These are phyloP conservation scores for Colletotrichum echinochloae DNA, from an alignment of 2,329 filamentous ascomycete genomes.

Conservation along the genomic window DNA sequence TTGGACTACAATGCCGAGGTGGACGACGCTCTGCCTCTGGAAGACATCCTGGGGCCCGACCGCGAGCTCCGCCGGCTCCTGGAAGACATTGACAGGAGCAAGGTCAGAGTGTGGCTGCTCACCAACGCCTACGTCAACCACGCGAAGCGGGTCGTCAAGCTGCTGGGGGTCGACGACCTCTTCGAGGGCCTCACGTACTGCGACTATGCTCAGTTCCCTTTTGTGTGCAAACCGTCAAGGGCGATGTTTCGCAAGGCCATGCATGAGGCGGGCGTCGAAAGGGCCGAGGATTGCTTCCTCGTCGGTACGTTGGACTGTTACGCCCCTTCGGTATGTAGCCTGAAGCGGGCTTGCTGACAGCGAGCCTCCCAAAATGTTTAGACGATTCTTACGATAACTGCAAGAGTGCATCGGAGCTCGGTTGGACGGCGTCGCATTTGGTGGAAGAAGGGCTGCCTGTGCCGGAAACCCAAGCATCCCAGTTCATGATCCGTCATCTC, in stretches of 20 bases:
- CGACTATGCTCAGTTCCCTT: slow-evolving; percentile 79
- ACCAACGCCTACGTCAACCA: slow-evolving; percentile 97
- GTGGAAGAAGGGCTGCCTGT: slow-evolving; percentile 79
- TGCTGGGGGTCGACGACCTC: slow-evolving; percentile 87
- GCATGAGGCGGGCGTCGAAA: slow-evolving; percentile 79
- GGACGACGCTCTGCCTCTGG: slow-evolving; percentile 92
- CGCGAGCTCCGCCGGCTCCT: slow-evolving; percentile 80
- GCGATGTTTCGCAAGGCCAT: slow-evolving; percentile 92
- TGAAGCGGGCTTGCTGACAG: background rate
- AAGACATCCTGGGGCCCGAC: slow-evolving; percentile 86
- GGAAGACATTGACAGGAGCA: slow-evolving; percentile 82
- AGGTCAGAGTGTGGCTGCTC: slow-evolving; percentile 93
- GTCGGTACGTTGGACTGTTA: slow-evolving; percentile 73
- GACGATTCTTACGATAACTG: slow-evolving; percentile 93
- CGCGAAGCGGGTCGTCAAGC: slow-evolving; percentile 81
- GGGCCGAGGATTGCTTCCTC: slow-evolving; percentile 84
- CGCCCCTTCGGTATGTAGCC: no score
- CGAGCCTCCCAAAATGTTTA: slow-evolving; percentile 47
- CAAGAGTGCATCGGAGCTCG: slow-evolving; percentile 78
- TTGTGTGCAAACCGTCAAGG: slow-evolving; percentile 88
- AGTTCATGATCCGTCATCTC: slow-evolving; percentile 80
- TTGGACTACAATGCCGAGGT: slow-evolving; percentile 95
- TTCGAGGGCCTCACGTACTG: slow-evolving; percentile 98
- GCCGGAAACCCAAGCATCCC: slow-evolving; percentile 74
- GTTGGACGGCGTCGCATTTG: slow-evolving; percentile 89